A percentile compares a stretch with the other conserved stretches of the same genome.
phyloP scores from a whole-genome alignment of 345 rosid species.

The Dipteronia dyeriana region DNA sequence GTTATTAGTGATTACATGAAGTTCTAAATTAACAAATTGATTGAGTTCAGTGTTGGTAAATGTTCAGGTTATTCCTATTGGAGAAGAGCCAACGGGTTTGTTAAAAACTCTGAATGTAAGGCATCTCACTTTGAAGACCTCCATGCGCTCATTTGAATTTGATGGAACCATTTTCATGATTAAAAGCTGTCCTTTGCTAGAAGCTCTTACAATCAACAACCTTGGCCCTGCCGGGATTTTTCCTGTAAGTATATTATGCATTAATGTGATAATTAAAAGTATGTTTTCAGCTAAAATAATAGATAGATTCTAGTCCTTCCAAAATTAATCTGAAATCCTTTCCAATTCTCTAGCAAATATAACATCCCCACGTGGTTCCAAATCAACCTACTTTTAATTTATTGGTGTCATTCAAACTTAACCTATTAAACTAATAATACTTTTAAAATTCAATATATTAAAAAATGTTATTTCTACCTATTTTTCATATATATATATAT shows the following conservation, averaged over 20 bases:
- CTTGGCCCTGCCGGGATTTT: conserved; percentile 22
- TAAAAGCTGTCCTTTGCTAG: conserved; percentile 27
- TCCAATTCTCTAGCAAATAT: neutral
- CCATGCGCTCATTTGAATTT: conserved; percentile 30
- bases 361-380: too few species aligned
- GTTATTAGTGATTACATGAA: neutral
- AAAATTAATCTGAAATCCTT: neutral
- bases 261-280: neutral
- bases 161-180: conserved; percentile 44
- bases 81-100: conserved; percentile 18
- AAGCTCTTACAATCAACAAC: conserved; percentile 41
- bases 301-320: neutral
- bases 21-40: too few species aligned
- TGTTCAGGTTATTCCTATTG: conserved; percentile 28
- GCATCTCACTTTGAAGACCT: conserved; percentile 38
- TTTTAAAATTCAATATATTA: too few species aligned
- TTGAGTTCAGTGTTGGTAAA: neutral
- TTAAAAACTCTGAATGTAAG: conserved; percentile 20
- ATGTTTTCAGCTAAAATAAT: neutral
- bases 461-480: too few species aligned
- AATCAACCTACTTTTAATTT: too few species aligned
- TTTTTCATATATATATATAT: too few species aligned
- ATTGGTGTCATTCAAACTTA: too few species aligned
- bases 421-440: too few species aligned
- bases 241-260: conserved; percentile 22